A percentile compares a stretch with the other conserved stretches of the same genome.
These are phyloP conservation scores for Penicillium waksmanii DNA, from an alignment of 495 filamentous ascomycete genomes.

Conservation along the genomic window DNA sequence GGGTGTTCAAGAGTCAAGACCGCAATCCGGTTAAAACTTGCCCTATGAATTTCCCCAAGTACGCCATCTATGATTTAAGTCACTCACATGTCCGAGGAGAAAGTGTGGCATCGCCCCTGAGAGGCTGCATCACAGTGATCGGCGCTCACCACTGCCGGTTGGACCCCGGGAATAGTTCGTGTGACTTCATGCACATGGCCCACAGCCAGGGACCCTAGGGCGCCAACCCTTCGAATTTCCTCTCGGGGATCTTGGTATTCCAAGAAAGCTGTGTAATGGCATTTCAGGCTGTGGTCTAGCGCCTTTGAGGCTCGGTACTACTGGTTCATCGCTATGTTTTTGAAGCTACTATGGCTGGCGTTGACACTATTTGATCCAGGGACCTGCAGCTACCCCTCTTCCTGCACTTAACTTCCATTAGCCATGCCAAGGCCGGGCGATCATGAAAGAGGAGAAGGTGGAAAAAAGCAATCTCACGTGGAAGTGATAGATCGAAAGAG, in stretches of 20 bases:
- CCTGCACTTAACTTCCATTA: not conserved
- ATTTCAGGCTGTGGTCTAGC: not conserved
- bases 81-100: not conserved
- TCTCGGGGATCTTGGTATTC: not conserved
- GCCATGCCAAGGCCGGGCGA: slow-evolving; percentile 6
- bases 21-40: not conserved
- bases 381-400: slow-evolving; percentile 6
- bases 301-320: not conserved
- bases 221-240: not conserved
- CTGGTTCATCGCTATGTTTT: not conserved
- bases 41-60: not conserved
- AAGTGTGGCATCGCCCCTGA: not conserved
- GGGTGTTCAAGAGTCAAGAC: not conserved
- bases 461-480: slow-evolving; percentile 5
- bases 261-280: not conserved
- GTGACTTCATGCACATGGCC: slow-evolving; percentile 4
- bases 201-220: slow-evolving; percentile 1
- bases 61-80: not conserved
- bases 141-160: not conserved
- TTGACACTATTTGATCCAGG: not conserved
- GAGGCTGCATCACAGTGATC: not conserved
- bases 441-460: not conserved
- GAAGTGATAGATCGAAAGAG: slow-evolving; percentile 5
- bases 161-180: not conserved
- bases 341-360: not conserved